Evolutionary conservation across 208 protist species (phyloP), one percentile per base, ranked within the genome.

Genomic region (Tritrichomonas foetus): DNA sequence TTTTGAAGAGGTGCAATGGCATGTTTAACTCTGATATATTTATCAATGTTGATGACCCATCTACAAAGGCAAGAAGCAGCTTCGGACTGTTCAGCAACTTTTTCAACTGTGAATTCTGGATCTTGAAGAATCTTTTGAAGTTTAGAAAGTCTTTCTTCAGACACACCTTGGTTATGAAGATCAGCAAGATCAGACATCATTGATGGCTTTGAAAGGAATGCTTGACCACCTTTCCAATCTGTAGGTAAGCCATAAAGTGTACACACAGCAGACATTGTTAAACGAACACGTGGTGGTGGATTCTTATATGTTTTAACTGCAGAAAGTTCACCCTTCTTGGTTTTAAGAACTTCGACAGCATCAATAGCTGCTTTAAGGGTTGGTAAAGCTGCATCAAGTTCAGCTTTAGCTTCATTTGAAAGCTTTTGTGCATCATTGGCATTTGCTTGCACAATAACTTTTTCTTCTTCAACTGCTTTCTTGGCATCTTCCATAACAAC

Each of bases 251-350:
- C 97, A 94, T 99, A 97, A 95, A 99, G 97, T 44, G 97, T 97
- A 96, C 98, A 98, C 93, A 98, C 98, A 30, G 97, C 97, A 95
- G 98, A 97, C 94, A 98, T 97, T 92, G 97, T 98, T 94, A 97
- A 97, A 36, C 98, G 96, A 94, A 99, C 98, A n/a, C 97, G 96
- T 33, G 96, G 96, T 50, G 98, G 98, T 55, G 98, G 98, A 93
- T 98, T 98, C 14, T 96, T 95, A 94, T 98, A 98, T 84, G 96
- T 97, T 94, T 97, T 98, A 64, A 99, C 95, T 95, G 98, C 98
- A 95, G 97, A 98, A 49, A 99, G 95, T 94, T 98, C 97, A 94
- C 98, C 74, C 27, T 82, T 82, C 74, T 97, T 44, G 97, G 97
- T 25, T 97, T 96, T 75, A 99, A 96, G 82, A 97, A 96, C n/a